Evolutionary conservation across 208 protist species (phyloP).

Genomic region (Lotmaria passim): DNA sequence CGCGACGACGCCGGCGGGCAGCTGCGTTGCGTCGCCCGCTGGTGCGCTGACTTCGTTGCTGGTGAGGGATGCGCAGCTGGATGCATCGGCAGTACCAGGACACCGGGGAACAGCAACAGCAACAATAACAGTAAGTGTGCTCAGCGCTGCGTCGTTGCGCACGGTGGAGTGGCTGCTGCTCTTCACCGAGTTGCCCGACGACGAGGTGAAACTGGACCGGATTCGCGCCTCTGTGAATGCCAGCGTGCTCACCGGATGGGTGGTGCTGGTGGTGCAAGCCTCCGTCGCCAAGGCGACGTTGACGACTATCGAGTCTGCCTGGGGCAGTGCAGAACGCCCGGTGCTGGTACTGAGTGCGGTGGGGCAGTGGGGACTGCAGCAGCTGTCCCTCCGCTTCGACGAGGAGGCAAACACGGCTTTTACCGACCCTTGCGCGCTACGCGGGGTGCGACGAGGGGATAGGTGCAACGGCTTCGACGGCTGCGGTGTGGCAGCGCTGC

Average conservation of each 20-base stretch:
- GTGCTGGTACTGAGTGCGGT: conserved; percentile 58
- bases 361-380: conserved; percentile 50
- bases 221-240: conserved; percentile 16
- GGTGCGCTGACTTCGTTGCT: not conserved
- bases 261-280: conserved; percentile 53
- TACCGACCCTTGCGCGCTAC: conserved; percentile 21
- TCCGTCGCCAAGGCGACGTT: conserved; percentile 41
- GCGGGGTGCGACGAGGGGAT: conserved; percentile 16
- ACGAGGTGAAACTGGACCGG: not conserved
- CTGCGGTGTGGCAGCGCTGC: conserved; percentile 25
- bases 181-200: conserved; percentile 41
- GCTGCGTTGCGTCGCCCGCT: conserved; percentile 28
- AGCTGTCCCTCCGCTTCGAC: conserved; percentile 58
- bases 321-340: conserved; percentile 40
- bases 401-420: conserved; percentile 45
- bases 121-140: conserved; percentile 7
- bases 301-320: conserved; percentile 41
- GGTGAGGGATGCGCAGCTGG: conserved; percentile 7
- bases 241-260: conserved; percentile 19
- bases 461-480: not conserved
- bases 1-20: conserved; percentile 18
- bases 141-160: conserved; percentile 24
- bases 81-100: conserved; percentile 3
- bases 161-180: conserved; percentile 45
- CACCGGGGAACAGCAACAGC: conserved; percentile 11